A percentile compares a stretch with the other conserved stretches of the same genome.
These are phyloP conservation scores for Epichloe brachyelytri DNA, from an alignment of 2,329 filamentous ascomycete species.

Conservation along the genomic window DNA sequence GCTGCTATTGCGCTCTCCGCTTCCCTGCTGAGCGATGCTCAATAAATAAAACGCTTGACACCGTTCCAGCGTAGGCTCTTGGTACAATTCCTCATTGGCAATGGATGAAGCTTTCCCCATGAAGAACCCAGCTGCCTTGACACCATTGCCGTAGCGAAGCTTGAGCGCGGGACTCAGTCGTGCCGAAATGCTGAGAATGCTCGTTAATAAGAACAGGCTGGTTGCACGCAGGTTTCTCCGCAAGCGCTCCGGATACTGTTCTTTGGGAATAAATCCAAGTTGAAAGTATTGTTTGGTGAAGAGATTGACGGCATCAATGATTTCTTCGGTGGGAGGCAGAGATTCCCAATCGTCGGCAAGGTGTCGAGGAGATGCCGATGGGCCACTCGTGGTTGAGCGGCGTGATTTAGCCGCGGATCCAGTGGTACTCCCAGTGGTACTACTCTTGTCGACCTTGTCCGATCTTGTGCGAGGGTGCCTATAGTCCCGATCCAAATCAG, in stretches of 20 bases:
- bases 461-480: slow-evolving; percentile 40
- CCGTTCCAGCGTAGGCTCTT: slow-evolving; percentile 37
- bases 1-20: slow-evolving; percentile 38
- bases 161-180: slow-evolving; percentile 37
- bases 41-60: slow-evolving; percentile 47
- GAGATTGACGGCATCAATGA: slow-evolving; percentile 38
- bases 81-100: slow-evolving; percentile 37
- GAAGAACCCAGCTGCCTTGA: slow-evolving; percentile 39
- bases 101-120: slow-evolving; percentile 36
- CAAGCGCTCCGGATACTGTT: slow-evolving; percentile 35
- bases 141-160: slow-evolving; percentile 34
- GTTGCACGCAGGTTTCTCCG: slow-evolving; percentile 32
- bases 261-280: slow-evolving; percentile 44
- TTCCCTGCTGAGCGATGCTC: slow-evolving; percentile 46
- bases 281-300: slow-evolving; percentile 46
- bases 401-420: slow-evolving; percentile 24
- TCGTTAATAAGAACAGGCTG: slow-evolving; percentile 40
- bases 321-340: slow-evolving; percentile 34
- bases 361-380: slow-evolving; percentile 10
- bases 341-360: slow-evolving; percentile 32
- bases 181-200: slow-evolving; percentile 43
- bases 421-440: slow-evolving; percentile 24
- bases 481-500: slow-evolving; percentile 41
- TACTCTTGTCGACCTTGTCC: slow-evolving; percentile 30
- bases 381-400: slow-evolving; percentile 20